Conservation (phyloP, 140 eudicot genomes). For the Ambrosia hybrid region DNA sequence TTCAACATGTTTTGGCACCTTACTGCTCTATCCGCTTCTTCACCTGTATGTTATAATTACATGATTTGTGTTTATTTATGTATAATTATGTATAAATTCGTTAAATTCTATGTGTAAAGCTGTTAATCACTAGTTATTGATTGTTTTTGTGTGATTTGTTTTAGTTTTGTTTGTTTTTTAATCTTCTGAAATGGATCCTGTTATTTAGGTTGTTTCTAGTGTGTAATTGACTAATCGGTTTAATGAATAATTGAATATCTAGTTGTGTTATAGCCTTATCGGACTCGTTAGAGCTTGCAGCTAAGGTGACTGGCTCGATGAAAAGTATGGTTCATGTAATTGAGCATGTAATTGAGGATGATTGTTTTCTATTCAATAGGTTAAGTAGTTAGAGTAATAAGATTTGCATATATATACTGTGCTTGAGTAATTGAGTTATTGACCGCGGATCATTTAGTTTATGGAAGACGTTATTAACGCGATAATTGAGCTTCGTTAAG, state of each 20-base stretch:
- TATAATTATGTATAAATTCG: neutral
- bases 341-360: conserved; percentile 1
- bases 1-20: conserved; percentile 92
- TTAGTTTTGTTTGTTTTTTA: neutral
- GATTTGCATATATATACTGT: neutral
- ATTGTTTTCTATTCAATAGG: neutral
- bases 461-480: neutral
- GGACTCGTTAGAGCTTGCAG: conserved; percentile 20
- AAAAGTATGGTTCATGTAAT: neutral
- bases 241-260: neutral
- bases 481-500: neutral
- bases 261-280: neutral
- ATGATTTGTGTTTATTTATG: conserved; percentile 1
- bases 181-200: conserved; percentile 22
- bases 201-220: neutral
- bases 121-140: conserved; percentile 8
- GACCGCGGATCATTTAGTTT: neutral
- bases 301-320: neutral
- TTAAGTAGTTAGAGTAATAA: neutral
- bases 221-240: neutral
- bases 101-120: neutral
- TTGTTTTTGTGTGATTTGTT: conserved; percentile 21
- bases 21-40: conserved; percentile 66
- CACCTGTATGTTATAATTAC: conserved; percentile 60
- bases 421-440: neutral